A percentile compares a stretch with the other conserved stretches of the same genome.
These are phyloP conservation scores for Cajanus cajan DNA, from an alignment of 306 rosid genomes.

Conservation along the genomic window DNA sequence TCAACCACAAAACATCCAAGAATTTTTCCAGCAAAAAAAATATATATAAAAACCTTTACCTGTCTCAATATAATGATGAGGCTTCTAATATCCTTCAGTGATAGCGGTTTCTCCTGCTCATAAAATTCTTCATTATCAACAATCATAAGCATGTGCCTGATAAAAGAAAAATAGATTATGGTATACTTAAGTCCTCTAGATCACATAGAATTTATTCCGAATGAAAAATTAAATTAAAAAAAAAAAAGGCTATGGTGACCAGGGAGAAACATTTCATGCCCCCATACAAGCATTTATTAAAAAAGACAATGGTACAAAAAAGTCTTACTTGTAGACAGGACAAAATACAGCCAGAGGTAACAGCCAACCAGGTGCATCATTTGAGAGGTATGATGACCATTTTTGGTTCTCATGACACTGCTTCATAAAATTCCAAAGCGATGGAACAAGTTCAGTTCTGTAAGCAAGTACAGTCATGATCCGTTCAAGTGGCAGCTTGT, in stretches of 20 bases:
- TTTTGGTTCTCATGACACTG: conserved; percentile 74
- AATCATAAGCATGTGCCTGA: conserved; percentile 81
- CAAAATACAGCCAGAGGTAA: conserved; percentile 85
- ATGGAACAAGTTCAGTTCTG: conserved; percentile 81
- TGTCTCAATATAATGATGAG: conserved; percentile 79
- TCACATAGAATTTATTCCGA: neutral
- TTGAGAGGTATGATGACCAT: conserved; percentile 63
- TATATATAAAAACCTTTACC: conserved; percentile 41
- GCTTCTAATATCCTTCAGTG: conserved; percentile 65
- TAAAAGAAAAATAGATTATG: conserved; percentile 23
- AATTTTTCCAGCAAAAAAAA: neutral
- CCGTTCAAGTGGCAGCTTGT: conserved; percentile 68
- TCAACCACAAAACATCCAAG: neutral
- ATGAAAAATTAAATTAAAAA: neutral
- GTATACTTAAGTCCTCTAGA: neutral
- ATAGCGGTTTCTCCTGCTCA: conserved; percentile 82
- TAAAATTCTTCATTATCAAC: conserved; percentile 87
- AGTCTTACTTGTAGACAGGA: conserved; percentile 81
- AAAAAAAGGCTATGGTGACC: neutral
- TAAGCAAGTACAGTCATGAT: conserved; percentile 84
- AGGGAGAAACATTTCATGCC: neutral
- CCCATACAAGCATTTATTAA: neutral
- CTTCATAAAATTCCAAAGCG: conserved; percentile 82
- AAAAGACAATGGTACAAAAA: neutral
- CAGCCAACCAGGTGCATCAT: conserved; percentile 90